Percentiles rank a stretch among this genome's conserved stretches.
These are phyloP conservation scores for Dictyophora rubrovolvata DNA, from an alignment of 768 basidiomycete genomes.

Conservation along the genomic window DNA sequence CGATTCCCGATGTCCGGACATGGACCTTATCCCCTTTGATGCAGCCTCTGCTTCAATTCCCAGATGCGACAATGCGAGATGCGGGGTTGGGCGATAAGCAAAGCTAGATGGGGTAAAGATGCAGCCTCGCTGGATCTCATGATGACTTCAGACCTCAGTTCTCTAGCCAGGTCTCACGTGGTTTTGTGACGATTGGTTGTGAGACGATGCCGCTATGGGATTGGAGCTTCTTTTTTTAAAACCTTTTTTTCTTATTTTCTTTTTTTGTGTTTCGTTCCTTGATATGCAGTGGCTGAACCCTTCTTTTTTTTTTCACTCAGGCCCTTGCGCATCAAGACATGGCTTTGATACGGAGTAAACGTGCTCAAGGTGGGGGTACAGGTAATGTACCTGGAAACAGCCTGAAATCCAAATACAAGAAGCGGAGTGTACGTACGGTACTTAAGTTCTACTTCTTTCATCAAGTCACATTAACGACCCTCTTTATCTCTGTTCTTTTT, in stretches of 20 bases:
- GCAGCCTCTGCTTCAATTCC: neutral
- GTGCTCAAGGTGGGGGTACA: conserved; percentile 45
- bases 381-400: conserved; percentile 10
- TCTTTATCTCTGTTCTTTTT: conserved; percentile 2
- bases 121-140: too few species aligned
- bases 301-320: conserved; percentile 19
- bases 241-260: neutral
- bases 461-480: neutral
- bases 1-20: neutral
- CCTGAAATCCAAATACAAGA: conserved; percentile 71
- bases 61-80: neutral
- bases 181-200: conserved; percentile 10
- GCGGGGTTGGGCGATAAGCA: neutral
- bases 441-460: conserved; percentile 4
- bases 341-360: conserved; percentile 74
- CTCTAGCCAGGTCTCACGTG: conserved; percentile 10
- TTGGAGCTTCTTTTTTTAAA: neutral
- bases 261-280: neutral
- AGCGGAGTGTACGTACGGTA: conserved; percentile 60
- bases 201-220: conserved; percentile 1
- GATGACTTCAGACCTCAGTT: neutral
- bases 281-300: conserved; percentile 19
- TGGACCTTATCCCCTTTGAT: neutral
- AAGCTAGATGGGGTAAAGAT: neutral
- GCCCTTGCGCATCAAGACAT: conserved; percentile 74